Evolutionary conservation across 768 basidiomycete genomes (phyloP).

Genomic region (Russula griseocarnosa): DNA sequence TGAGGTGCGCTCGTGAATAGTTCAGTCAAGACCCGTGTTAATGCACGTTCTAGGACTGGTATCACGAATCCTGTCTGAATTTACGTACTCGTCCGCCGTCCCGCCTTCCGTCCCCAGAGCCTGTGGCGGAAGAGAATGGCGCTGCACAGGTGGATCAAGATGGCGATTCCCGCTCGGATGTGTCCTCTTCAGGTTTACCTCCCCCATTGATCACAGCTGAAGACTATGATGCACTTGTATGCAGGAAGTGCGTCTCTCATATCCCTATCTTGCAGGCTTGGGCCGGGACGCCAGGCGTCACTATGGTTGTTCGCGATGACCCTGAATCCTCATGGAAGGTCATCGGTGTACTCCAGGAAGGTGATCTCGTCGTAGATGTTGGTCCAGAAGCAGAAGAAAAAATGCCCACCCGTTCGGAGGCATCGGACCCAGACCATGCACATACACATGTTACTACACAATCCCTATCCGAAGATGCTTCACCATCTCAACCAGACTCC

Average conservation of each 20-base stretch:
- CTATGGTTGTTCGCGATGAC: slow-evolving; percentile 59
- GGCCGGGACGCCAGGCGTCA: slow-evolving; percentile 64
- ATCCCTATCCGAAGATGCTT: background rate
- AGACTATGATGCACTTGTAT: slow-evolving; percentile 75
- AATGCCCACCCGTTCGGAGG: background rate
- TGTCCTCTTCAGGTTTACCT: slow-evolving; percentile 62
- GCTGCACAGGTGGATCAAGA: slow-evolving; percentile 33
- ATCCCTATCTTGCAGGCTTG: slow-evolving; percentile 52
- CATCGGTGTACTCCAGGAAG: slow-evolving; percentile 36
- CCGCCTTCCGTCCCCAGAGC: slow-evolving; percentile 39
- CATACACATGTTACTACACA: background rate
- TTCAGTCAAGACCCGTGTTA: slow-evolving; percentile 14
- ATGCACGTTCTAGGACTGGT: slow-evolving; percentile 66
- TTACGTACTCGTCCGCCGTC: slow-evolving; percentile 61
- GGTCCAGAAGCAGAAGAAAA: slow-evolving; percentile 2
- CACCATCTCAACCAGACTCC: background rate
- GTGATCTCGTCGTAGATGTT: slow-evolving; percentile 24
- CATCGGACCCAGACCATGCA: background rate
- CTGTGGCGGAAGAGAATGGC: background rate
- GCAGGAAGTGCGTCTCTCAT: slow-evolving; percentile 59
- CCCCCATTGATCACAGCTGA: slow-evolving; percentile 60
- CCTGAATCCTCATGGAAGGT: slow-evolving; percentile 49
- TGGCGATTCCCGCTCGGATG: slow-evolving; percentile 54
- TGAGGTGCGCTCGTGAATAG: slow-evolving; percentile 51
- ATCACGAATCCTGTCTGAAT: slow-evolving; percentile 85